phyloP scores from a whole-genome alignment of 495 filamentous ascomycete species.

The Thermochaetoides thermophila region DNA sequence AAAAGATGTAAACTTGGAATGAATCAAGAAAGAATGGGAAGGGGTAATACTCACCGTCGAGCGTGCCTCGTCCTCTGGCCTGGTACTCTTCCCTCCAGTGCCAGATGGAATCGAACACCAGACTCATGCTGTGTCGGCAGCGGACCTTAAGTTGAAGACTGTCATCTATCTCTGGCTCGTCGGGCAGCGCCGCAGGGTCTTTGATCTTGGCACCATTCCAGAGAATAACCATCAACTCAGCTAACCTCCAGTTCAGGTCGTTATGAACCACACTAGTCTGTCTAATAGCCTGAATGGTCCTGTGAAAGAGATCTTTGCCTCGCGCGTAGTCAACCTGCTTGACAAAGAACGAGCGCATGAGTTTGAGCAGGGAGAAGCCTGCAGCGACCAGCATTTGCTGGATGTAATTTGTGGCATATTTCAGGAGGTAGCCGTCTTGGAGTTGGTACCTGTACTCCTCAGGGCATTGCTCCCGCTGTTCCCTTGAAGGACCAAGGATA shows the following conservation, averaged over 20 bases:
- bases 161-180: slow-evolving; percentile 44
- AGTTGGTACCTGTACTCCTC: slow-evolving; percentile 15
- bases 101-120: slow-evolving; percentile 87
- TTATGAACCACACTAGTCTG: slow-evolving; percentile 67
- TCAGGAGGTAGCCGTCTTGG: slow-evolving; percentile 37
- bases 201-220: slow-evolving; percentile 62
- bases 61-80: slow-evolving; percentile 56
- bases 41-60: slow-evolving; percentile 48
- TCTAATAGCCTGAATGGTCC: slow-evolving; percentile 62
- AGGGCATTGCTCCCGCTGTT: slow-evolving; percentile 5
- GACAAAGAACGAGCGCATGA: slow-evolving; percentile 73
- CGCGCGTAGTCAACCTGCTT: slow-evolving; percentile 55
- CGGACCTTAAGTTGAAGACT: slow-evolving; percentile 70
- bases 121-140: slow-evolving; percentile 83
- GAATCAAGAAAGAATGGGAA: neutral
- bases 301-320: slow-evolving; percentile 60
- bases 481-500: slow-evolving; percentile 46
- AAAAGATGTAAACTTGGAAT: too few species aligned
- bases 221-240: slow-evolving; percentile 82
- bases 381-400: slow-evolving; percentile 86
- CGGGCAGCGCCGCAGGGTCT: slow-evolving; percentile 22
- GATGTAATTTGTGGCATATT: slow-evolving; percentile 70
- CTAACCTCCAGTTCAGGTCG: slow-evolving; percentile 71
- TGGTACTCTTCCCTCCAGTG: slow-evolving; percentile 82
- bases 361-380: slow-evolving; percentile 70